Evolutionary conservation across 2,329 filamentous ascomycete species (phyloP).

Genomic region (Neopestalotiopsis sp.): DNA sequence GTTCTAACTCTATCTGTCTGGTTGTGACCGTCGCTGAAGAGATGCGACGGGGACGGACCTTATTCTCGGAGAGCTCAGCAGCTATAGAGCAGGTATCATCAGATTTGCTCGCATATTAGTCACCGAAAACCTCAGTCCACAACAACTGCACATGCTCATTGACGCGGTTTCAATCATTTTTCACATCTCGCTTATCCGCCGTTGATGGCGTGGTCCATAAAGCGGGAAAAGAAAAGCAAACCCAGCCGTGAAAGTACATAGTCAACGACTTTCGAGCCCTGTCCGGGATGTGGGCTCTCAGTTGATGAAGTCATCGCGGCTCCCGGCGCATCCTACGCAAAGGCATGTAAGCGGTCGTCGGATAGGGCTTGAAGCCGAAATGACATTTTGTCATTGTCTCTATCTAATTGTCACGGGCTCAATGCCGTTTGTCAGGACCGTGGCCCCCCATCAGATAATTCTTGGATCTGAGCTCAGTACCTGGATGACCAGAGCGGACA

Average conservation of each 20-base stretch:
- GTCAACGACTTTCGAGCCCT: background rate
- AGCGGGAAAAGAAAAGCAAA: background rate
- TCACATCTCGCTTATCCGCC: background rate
- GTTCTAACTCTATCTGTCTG: background rate
- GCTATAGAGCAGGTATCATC: background rate
- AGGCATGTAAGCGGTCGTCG: conserved; percentile 1
- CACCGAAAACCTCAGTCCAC: background rate
- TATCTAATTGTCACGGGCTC: background rate
- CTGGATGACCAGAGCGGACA: background rate
- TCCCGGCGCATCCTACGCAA: background rate
- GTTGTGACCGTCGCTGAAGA: background rate
- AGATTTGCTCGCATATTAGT: background rate
- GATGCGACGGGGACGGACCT: background rate
- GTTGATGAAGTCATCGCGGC: conserved; percentile 14
- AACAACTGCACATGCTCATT: background rate
- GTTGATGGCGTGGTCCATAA: background rate
- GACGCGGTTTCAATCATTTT: background rate
- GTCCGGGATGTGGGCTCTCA: background rate
- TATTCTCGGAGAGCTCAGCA: background rate
- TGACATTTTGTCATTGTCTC: conserved; percentile 6
- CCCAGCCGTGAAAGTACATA: background rate
- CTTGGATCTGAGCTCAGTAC: no score
- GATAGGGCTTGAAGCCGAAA: conserved; percentile 12
- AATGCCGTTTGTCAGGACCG: background rate
- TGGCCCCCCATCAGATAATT: no score